Conservation (phyloP, 2,329 filamentous ascomycete genomes). For the Pseudocercospora fijiensis region DNA sequence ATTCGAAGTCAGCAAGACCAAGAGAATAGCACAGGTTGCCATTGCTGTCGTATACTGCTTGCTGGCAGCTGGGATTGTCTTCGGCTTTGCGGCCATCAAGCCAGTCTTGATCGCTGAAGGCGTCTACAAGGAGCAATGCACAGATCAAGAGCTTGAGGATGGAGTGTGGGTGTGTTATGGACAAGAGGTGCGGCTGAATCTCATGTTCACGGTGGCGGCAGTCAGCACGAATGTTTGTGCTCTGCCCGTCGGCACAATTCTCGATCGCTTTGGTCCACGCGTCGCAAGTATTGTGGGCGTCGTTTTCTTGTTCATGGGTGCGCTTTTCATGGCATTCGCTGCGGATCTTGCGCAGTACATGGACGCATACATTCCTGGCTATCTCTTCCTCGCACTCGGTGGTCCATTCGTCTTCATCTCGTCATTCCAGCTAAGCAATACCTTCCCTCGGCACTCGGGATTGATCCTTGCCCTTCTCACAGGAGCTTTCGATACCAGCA, state of each 20-base stretch:
- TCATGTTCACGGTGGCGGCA: constrained; percentile 90
- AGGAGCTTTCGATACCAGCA: constrained; percentile 52
- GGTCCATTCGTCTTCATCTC: constrained; percentile 54
- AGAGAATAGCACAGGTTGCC: constrained; percentile 64
- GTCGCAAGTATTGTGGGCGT: constrained; percentile 71
- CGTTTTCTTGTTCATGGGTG: constrained; percentile 66
- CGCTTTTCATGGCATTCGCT: constrained; percentile 70
- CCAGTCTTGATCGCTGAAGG: constrained; percentile 72
- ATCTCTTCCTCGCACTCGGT: constrained; percentile 51
- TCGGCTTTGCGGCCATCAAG: constrained; percentile 83
- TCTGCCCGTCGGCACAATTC: constrained; percentile 77
- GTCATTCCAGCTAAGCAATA: constrained; percentile 53
- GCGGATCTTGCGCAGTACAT: constrained; percentile 56
- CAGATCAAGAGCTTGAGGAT: constrained; percentile 50
- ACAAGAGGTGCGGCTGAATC: constrained; percentile 66
- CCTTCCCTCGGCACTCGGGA: constrained; percentile 52
- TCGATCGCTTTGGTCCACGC: constrained; percentile 78
- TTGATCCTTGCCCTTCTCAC: constrained; percentile 52
- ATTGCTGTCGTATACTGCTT: constrained; percentile 71
- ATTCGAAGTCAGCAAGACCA: constrained; percentile 56
- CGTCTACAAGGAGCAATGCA: constrained; percentile 67
- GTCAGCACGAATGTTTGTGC: constrained; percentile 86
- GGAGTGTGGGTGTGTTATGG: constrained; percentile 56
- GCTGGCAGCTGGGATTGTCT: constrained; percentile 74
- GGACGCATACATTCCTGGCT: constrained; percentile 62